phyloP scores from a whole-genome alignment of 768 basidiomycete genomes.

The Tricholoma hemisulphureum region DNA sequence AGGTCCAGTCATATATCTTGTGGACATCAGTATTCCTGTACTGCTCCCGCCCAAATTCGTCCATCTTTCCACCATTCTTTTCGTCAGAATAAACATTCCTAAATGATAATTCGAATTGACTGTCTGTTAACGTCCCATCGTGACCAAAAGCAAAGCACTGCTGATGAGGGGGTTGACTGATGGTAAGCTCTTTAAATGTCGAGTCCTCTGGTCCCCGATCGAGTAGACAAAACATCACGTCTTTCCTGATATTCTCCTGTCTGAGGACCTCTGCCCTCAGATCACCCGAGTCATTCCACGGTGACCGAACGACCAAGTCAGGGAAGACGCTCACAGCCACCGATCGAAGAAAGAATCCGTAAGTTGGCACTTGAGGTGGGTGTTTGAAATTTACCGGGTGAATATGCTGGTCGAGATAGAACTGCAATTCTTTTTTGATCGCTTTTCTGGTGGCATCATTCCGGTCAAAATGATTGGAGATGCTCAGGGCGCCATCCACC shows the following conservation, averaged over 20 bases:
- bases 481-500: conserved; percentile 3
- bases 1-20: not conserved
- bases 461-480: not conserved
- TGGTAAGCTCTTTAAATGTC: not conserved
- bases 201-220: not conserved
- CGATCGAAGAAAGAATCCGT: too few species aligned
- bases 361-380: conserved; percentile 1
- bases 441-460: not conserved
- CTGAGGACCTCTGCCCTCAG: not conserved
- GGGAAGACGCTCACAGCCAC: too few species aligned
- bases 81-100: not conserved
- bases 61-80: not conserved
- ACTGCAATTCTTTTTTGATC: not conserved
- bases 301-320: not conserved
- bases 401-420: not conserved
- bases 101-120: not conserved
- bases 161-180: not conserved
- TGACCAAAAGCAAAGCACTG: not conserved
- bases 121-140: not conserved
- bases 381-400: not conserved
- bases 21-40: not conserved
- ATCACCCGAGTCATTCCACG: not conserved
- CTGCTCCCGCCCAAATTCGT: not conserved
- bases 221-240: not conserved
- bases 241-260: not conserved